Evolutionary conservation across 176 grass and related monocot genomes (phyloP).

Genomic region (Lolium multiflorum): DNA sequence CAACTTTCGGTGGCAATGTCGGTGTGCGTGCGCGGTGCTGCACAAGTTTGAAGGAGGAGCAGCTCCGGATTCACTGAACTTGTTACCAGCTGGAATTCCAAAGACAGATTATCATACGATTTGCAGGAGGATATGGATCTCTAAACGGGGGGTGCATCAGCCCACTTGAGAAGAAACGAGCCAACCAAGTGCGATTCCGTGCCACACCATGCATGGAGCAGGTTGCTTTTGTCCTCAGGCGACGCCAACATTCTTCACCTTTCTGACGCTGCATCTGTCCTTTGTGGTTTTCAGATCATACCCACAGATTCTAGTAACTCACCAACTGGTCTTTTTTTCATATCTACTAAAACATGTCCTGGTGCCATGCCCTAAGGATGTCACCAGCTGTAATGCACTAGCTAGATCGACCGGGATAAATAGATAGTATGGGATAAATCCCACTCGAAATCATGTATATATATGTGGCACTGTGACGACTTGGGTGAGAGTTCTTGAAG

Average conservation of each 20-base stretch:
- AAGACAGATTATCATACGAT: background rate
- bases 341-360: background rate
- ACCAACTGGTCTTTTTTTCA: background rate
- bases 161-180: constrained; percentile 1
- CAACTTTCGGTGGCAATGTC: background rate
- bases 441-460: too few relatives aligned
- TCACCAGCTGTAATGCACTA: too few relatives aligned
- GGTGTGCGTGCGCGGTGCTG: background rate
- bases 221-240: constrained; percentile 21
- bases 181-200: background rate
- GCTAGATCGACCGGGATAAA: too few relatives aligned
- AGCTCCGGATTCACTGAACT: background rate
- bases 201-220: background rate
- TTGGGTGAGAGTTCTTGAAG: too few relatives aligned
- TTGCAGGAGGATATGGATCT: constrained; percentile 11
- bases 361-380: background rate
- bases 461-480: too few relatives aligned
- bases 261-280: constrained; percentile 47
- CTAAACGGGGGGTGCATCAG: background rate
- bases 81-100: background rate
- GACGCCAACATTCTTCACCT: constrained; percentile 34
- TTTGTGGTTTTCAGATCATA: background rate
- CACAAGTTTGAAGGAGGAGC: background rate
- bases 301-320: background rate
- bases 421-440: too few relatives aligned